phyloP scores from a whole-genome alignment of 2,329 filamentous ascomycete genomes.

The Hortaea sp. region DNA sequence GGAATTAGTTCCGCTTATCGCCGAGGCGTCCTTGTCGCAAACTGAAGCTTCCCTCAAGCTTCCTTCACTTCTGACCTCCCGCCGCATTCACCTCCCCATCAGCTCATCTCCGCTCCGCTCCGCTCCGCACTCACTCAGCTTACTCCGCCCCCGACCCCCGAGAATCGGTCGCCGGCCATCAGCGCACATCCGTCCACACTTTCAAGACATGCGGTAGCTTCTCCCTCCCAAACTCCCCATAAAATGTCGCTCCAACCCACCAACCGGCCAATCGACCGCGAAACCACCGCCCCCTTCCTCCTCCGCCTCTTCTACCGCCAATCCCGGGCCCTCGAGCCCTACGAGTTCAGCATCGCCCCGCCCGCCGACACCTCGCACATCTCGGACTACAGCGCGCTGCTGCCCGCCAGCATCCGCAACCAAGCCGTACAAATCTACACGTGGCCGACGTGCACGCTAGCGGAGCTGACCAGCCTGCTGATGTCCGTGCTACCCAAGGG shows the following conservation, averaged over 20 bases:
- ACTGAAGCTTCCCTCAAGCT: too few species aligned
- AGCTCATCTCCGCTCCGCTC: too few species aligned
- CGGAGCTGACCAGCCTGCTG: constrained; percentile 71
- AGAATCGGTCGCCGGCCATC: too few species aligned
- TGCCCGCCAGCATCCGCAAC: constrained; percentile 37
- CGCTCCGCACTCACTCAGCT: too few species aligned
- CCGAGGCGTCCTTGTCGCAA: too few species aligned
- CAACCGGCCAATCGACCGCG: constrained; percentile 49
- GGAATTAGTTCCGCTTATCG: too few species aligned
- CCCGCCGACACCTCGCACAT: constrained; percentile 27
- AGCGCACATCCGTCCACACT: too few species aligned
- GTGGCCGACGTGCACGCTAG: constrained; percentile 70
- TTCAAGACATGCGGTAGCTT: too few species aligned
- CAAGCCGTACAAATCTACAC: constrained; percentile 65
- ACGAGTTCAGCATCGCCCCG: constrained; percentile 52
- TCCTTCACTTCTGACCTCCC: too few species aligned
- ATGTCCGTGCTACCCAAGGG: constrained; percentile 52
- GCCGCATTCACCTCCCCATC: too few species aligned
- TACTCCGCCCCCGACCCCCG: too few species aligned
- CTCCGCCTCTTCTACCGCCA: constrained; percentile 75
- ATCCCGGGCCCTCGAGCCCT: constrained; percentile 62
- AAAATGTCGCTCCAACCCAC: constrained; percentile 23
- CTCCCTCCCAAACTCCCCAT: too few species aligned
- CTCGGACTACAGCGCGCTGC: constrained; percentile 42
- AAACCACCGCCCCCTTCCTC: constrained; percentile 68